Evolutionary conservation across 352 stramenopile genomes (phyloP).

Genomic region (Chrysophaeum taylorii): DNA sequence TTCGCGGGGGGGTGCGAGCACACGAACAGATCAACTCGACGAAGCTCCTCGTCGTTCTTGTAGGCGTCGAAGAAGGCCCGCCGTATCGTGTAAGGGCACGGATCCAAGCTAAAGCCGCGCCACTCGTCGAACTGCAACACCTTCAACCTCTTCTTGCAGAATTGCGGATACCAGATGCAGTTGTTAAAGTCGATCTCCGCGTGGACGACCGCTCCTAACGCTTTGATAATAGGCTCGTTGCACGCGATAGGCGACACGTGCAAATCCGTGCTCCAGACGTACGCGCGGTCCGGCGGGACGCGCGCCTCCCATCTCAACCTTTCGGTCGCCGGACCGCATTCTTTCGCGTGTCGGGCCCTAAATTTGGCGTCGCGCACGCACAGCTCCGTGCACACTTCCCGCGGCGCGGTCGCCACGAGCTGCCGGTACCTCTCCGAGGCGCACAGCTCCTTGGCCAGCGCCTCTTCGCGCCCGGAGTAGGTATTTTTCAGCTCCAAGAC

Average conservation of each 20-base stretch:
- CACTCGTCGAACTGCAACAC: conserved; percentile 8
- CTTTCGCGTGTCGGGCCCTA: not conserved
- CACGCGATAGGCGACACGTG: conserved; percentile 1
- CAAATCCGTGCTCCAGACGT: conserved; percentile 13
- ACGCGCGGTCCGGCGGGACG: no score
- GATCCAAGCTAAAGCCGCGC: conserved; percentile 12
- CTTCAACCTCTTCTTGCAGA: conserved; percentile 13
- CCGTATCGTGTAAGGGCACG: not conserved
- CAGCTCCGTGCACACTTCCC: not conserved
- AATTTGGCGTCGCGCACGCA: not conserved
- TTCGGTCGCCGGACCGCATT: no score
- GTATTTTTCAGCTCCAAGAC: no score
- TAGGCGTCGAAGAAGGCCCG: conserved; percentile 1
- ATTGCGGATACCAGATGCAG: not conserved
- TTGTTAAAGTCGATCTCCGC: conserved; percentile 9
- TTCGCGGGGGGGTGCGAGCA: conserved; percentile 5
- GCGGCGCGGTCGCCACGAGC: no score
- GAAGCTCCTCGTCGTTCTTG: conserved; percentile 1
- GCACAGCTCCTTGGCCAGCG: not conserved
- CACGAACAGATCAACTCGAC: conserved; percentile 2
- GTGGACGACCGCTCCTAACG: not conserved
- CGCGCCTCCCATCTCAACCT: no score
- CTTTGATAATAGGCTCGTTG: conserved; percentile 1
- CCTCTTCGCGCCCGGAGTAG: no score
- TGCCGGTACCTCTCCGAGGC: not conserved